phyloP scores from a whole-genome alignment of 371 early-diverging fungal species.

The Polyrhizophydium stewartii region DNA sequence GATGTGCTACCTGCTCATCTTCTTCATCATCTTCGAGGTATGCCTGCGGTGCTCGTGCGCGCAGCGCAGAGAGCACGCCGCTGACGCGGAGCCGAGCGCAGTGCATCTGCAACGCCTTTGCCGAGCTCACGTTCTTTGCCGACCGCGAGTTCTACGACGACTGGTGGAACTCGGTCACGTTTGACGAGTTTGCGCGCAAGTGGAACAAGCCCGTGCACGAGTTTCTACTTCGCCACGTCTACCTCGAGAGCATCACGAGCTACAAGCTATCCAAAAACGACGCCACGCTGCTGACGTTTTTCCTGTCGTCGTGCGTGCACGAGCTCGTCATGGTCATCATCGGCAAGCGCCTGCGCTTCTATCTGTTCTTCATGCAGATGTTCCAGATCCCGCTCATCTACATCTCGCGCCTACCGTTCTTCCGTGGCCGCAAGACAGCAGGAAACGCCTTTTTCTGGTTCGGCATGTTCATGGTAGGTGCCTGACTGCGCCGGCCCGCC shows the following conservation, averaged over 20 bases:
- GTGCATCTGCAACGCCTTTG: slow-evolving; percentile 92
- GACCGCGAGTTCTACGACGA: slow-evolving; percentile 97
- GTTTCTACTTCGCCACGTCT: slow-evolving; percentile 91
- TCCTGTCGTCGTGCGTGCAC: slow-evolving; percentile 82
- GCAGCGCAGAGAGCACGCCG: too few relatives aligned
- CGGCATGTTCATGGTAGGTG: slow-evolving; percentile 45
- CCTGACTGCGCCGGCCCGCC: neutral
- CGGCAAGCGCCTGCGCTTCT: slow-evolving; percentile 67
- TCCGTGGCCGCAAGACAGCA: slow-evolving; percentile 58
- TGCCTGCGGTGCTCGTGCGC: too few relatives aligned
- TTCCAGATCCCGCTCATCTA: slow-evolving; percentile 88
- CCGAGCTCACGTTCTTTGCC: slow-evolving; percentile 94
- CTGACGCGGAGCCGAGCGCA: too few relatives aligned
- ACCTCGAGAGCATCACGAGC: slow-evolving; percentile 72
- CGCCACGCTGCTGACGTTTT: slow-evolving; percentile 80
- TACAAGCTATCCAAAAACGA: slow-evolving; percentile 68
- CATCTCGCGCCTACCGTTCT: slow-evolving; percentile 53
- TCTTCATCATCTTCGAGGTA: slow-evolving; percentile 90
- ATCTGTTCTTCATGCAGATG: slow-evolving; percentile 87
- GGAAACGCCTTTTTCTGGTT: slow-evolving; percentile 89
- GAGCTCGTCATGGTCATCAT: slow-evolving; percentile 84
- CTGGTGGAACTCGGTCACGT: slow-evolving; percentile 97
- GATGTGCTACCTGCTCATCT: slow-evolving; percentile 83
- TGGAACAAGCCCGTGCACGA: slow-evolving; percentile 98
- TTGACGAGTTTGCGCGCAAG: slow-evolving; percentile 93